Evolutionary conservation across 495 filamentous ascomycete genomes (phyloP), one percentile per base, ranked within the genome.

Genomic region (Talaromyces stipitatus): DNA sequence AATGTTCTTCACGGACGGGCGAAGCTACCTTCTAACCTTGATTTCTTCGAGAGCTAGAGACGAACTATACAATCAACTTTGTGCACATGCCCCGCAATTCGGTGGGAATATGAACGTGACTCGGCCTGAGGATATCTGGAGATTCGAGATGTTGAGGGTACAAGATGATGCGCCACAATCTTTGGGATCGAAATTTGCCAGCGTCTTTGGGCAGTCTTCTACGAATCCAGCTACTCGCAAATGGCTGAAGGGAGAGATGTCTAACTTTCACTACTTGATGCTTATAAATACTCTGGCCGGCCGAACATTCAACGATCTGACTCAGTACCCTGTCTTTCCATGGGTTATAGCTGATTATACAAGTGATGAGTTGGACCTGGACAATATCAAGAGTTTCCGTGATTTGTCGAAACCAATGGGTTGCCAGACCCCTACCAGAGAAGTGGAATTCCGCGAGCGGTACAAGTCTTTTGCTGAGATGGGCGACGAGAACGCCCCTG

Each of bases 181-280:
- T 4, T 80, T 97, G 54, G 90, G 95, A 4, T 89, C 89, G 14
- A 91, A 91, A 64, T 91, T 97, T 67, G 91, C 89, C n/a, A 95
- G 86, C 68, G 92, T 97, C 11, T 97, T 97, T 73, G 90, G 90
- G 55, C 78, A 85, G 57, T 72, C 71, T 7, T 71, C 81, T 3
- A 82, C 84, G 14, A 91, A 90, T 64, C 89, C 91, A 26, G 86
- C 89, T 45, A 97, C 95, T 59, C 85, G 85, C 32, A 88, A 86
- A 75, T 98, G 94, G 94, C 78, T 90, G 54, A 87, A 85, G 64
- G 95, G 94, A 5, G 95, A 97, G 63, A 89, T 97, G 8, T 97
- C 95, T 5, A 98, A 98, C 67, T 98, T 97, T 64, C 91, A 96
- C 68, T 98, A 98, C 68, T 80, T 98, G 26, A 97, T 98, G 95